Evolutionary conservation across 352 stramenopile species (phyloP).

Genomic region (Pythium inflatum): DNA sequence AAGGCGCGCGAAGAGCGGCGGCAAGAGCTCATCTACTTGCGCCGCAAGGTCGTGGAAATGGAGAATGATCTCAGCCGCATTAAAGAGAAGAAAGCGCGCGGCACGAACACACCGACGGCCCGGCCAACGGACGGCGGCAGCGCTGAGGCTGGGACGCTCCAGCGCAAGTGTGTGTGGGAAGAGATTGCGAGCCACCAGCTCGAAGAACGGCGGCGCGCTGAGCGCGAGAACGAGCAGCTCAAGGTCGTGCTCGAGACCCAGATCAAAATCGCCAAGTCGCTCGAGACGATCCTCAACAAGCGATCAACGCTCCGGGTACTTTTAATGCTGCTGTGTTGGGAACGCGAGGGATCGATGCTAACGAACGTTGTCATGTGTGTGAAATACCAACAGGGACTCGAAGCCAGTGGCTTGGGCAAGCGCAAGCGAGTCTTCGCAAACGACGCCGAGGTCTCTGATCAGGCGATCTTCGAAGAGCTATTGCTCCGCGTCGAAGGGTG

Average conservation of each 20-base stretch:
- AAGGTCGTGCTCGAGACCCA: slow-evolving; percentile 58
- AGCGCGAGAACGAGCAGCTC: slow-evolving; percentile 49
- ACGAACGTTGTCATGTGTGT: slow-evolving; percentile 12
- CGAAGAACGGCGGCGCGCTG: slow-evolving; percentile 29
- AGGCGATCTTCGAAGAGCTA: slow-evolving; percentile 31
- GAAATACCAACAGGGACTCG: slow-evolving; percentile 21
- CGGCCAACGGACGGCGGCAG: not conserved
- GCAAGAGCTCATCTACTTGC: slow-evolving; percentile 33
- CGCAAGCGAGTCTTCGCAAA: slow-evolving; percentile 30
- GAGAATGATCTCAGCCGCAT: slow-evolving; percentile 30
- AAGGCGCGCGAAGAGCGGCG: slow-evolving; percentile 32
- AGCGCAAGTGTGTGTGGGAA: slow-evolving; percentile 30
- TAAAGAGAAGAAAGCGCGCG: slow-evolving; percentile 16
- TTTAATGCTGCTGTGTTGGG: slow-evolving; percentile 4
- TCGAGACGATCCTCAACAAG: slow-evolving; percentile 50
- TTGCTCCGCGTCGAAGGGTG: slow-evolving; percentile 33
- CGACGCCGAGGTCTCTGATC: slow-evolving; percentile 5
- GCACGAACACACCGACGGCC: not conserved
- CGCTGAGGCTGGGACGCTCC: not conserved
- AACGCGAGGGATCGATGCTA: not conserved
- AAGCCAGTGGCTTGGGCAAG: slow-evolving; percentile 29
- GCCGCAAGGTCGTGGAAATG: slow-evolving; percentile 29
- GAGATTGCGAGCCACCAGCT: slow-evolving; percentile 31
- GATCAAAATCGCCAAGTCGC: slow-evolving; percentile 49
- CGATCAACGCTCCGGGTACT: slow-evolving; percentile 36